Evolutionary conservation across 2,329 filamentous ascomycete genomes (phyloP).

Genomic region (Aureobasidium subglaciale): DNA sequence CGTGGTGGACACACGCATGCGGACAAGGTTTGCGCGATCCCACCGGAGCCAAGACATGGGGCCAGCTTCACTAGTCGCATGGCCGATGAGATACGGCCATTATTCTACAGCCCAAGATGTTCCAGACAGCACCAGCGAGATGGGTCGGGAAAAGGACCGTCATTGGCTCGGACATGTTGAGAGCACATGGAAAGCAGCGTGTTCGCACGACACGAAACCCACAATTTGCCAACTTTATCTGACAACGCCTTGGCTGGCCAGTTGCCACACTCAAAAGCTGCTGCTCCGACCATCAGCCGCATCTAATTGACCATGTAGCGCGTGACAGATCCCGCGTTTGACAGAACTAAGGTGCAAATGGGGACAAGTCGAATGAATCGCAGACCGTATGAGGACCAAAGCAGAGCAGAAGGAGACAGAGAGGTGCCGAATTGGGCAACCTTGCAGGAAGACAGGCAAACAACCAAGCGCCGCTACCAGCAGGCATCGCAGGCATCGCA

Average conservation of each 20-base stretch:
- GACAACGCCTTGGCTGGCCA: background rate
- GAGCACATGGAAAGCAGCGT: background rate
- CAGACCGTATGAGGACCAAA: background rate
- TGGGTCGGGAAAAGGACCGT: slow-evolving; percentile 3
- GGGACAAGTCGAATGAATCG: slow-evolving; percentile 5
- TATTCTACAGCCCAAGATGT: background rate
- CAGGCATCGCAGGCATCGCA: background rate
- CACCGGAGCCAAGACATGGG: slow-evolving; percentile 8
- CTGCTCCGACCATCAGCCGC: slow-evolving; percentile 5
- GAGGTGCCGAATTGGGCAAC: background rate
- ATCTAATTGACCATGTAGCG: background rate
- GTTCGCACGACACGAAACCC: slow-evolving; percentile 1
- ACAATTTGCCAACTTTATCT: slow-evolving; percentile 3
- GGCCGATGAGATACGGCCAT: background rate
- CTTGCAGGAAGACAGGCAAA: background rate
- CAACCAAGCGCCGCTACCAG: background rate
- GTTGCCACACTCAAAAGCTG: background rate
- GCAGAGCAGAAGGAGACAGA: background rate
- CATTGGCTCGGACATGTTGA: slow-evolving; percentile 10
- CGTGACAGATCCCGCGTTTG: slow-evolving; percentile 2
- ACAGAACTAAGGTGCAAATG: slow-evolving; percentile 6
- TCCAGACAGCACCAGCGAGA: slow-evolving; percentile 1
- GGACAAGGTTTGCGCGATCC: slow-evolving; percentile 5
- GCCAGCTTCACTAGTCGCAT: background rate
- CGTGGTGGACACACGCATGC: background rate